These are phyloP conservation scores for Stephania yunnanensis DNA, from an alignment of 164 flowering plant genomes.

Conservation along the genomic window DNA sequence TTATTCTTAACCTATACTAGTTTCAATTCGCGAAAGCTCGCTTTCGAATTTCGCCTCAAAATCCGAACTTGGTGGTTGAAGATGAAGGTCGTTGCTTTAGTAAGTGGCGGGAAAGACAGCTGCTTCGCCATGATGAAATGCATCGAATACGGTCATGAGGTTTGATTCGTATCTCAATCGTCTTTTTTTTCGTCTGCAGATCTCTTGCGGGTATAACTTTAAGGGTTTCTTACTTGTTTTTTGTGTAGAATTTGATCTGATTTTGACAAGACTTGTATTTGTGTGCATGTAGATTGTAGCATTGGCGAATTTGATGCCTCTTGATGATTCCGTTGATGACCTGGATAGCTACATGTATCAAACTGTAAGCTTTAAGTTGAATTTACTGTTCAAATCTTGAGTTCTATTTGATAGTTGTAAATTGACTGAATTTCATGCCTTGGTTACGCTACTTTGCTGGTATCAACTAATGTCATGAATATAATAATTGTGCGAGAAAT, in stretches of 20 bases:
- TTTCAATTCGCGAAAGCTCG: neutral
- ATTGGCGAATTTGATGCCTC: constrained; percentile 89
- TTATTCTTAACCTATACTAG: too few relatives aligned
- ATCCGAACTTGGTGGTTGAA: neutral
- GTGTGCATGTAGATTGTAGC: constrained; percentile 64
- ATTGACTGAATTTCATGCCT: too few relatives aligned
- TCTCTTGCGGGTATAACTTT: too few relatives aligned
- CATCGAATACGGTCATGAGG: constrained; percentile 80
- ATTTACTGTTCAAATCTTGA: neutral
- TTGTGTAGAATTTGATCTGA: neutral
- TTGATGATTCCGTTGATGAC: constrained; percentile 81
- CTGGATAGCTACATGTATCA: constrained; percentile 97
- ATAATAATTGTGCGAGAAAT: neutral
- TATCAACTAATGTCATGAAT: neutral
- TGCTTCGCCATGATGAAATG: constrained; percentile 95
- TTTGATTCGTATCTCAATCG: constrained; percentile 9
- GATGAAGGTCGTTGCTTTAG: constrained; percentile 91
- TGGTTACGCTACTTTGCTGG: neutral
- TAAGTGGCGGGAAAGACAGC: constrained; percentile 97
- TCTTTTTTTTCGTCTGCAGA: too few relatives aligned
- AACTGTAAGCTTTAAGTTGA: constrained; percentile 48
- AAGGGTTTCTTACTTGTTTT: neutral
- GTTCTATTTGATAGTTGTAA: neutral
- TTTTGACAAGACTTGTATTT: neutral
- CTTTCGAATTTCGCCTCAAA: neutral